Percentiles rank a stretch among this genome's conserved stretches.
These are phyloP conservation scores for Panicum virgatum DNA, from an alignment of 202 grass and related monocot genomes.

Conservation along the genomic window DNA sequence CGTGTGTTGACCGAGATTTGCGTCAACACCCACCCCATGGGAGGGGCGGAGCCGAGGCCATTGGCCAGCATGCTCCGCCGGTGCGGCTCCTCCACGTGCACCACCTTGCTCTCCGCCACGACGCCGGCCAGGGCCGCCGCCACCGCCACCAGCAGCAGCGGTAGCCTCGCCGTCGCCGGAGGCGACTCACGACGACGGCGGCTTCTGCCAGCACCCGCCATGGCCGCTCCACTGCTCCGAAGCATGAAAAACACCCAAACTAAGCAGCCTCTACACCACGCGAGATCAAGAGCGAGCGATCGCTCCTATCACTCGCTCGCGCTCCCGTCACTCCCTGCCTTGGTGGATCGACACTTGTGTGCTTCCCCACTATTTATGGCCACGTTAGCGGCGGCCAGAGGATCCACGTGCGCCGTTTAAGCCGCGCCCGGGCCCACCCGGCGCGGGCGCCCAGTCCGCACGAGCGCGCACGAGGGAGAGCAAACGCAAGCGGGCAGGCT, in stretches of 20 bases:
- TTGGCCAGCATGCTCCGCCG: conserved; percentile 76
- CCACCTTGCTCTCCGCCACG: conserved; percentile 26
- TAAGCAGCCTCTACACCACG: background rate
- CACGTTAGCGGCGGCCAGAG: background rate
- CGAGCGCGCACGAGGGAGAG: background rate
- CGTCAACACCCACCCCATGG: conserved; percentile 65
- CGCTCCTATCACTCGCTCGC: background rate
- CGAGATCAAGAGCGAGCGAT: background rate
- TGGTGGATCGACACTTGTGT: background rate
- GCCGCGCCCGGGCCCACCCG: background rate
- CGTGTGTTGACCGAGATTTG: too few relatives aligned
- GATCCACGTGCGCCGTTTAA: background rate
- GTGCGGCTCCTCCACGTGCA: conserved; percentile 44
- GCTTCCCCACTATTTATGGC: background rate
- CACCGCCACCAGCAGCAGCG: background rate
- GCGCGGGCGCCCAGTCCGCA: background rate
- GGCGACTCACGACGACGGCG: background rate
- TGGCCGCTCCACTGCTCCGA: background rate
- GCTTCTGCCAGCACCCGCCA: background rate
- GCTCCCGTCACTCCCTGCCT: background rate
- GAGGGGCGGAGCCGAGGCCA: conserved; percentile 68
- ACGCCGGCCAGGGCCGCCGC: background rate
- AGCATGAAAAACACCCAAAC: too few relatives aligned
- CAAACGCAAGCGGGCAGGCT: background rate
- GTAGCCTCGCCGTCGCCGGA: conserved; percentile 17